Conservation (phyloP, 768 basidiomycete species). For the Pleurotus salmoneostramineus region DNA sequence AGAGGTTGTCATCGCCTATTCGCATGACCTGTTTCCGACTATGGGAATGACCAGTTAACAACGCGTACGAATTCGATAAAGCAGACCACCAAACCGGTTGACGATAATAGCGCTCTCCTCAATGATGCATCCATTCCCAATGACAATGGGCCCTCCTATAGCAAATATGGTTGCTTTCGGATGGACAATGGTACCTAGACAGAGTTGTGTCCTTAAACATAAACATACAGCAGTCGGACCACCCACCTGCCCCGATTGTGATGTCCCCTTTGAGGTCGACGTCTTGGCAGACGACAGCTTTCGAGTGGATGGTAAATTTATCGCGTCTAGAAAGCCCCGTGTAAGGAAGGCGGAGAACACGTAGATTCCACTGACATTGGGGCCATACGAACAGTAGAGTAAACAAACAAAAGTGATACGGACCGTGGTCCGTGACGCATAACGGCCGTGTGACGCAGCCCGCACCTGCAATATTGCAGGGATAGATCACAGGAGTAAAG, state of each 20-base stretch:
- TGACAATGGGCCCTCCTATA: slow-evolving; percentile 84
- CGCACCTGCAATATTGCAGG: too few relatives aligned
- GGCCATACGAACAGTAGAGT: not conserved
- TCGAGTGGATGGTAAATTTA: slow-evolving; percentile 87
- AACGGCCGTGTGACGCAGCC: too few relatives aligned
- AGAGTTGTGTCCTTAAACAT: not conserved
- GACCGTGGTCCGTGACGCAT: too few relatives aligned
- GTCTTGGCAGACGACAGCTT: slow-evolving; percentile 88
- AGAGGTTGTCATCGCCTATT: slow-evolving; percentile 91
- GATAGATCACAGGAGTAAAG: too few relatives aligned
- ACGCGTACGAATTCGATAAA: not conserved
- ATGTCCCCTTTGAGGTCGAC: slow-evolving; percentile 93
- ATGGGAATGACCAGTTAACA: not conserved
- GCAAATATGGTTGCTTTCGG: slow-evolving; percentile 94
- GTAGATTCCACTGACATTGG: not conserved
- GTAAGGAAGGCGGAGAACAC: not conserved
- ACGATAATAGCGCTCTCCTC: slow-evolving; percentile 91
- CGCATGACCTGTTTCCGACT: slow-evolving; percentile 84
- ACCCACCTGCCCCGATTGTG: slow-evolving; percentile 80
- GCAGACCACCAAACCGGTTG: slow-evolving; percentile 53
- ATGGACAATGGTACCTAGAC: slow-evolving; percentile 78
- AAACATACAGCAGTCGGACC: not conserved
- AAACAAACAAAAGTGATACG: too few relatives aligned
- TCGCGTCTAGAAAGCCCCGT: slow-evolving; percentile 57
- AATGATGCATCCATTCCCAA: slow-evolving; percentile 85